Base-by-base conservation (phyloP, 179 eudicot genomes). In the Patellifolia procumbens region DNA sequence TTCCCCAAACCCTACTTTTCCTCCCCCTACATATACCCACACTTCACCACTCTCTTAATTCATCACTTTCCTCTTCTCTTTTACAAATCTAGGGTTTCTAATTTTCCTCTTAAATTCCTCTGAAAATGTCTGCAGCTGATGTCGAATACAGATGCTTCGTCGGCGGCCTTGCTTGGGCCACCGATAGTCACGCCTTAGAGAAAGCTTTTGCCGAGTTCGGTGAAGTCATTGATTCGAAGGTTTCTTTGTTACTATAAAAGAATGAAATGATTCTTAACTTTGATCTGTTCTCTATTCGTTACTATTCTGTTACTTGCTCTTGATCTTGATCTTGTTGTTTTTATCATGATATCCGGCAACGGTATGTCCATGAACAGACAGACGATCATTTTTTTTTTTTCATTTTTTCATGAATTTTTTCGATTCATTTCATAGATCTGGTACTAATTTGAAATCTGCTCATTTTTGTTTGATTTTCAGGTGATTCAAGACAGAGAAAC, bases 81-180 rank as follows among this genome's bases (percentile, higher is more conserved):
- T 45, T 39, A 24, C 51, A 12, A 68, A 35, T 61, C 17, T 56
- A 56, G 53, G 26, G 51, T 48, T 17, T 56, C 55, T 7, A 0
- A 6, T 20, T 76, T 52, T 20, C 53, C 28, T 43, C 43, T 28
- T n/a, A 15, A 2, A 37, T 16, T 19, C 6, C 45, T 39, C 45
- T 20, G 12, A 7, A 5, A 77, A 86, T 89, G 86, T 87, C 89
- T 35, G 52, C 83, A 15, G 83, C 81, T 0, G 98, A 94, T 11
- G 93, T 87, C 43, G 97, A 94, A 69, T 91, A 66, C 86, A 79
- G 98, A 59, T 94, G 98, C 81, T 94, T 94, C 82, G 97, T 94
- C 65, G 98, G 97, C 31, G 98, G 98, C 70, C 90, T 94, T 7
- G 98, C 98, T 3, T 94, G 98, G 98, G 92, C 96, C 81, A 94